Base-by-base conservation (phyloP, 495 filamentous ascomycete genomes). In the Friedmanniomyces endolithicus region DNA sequence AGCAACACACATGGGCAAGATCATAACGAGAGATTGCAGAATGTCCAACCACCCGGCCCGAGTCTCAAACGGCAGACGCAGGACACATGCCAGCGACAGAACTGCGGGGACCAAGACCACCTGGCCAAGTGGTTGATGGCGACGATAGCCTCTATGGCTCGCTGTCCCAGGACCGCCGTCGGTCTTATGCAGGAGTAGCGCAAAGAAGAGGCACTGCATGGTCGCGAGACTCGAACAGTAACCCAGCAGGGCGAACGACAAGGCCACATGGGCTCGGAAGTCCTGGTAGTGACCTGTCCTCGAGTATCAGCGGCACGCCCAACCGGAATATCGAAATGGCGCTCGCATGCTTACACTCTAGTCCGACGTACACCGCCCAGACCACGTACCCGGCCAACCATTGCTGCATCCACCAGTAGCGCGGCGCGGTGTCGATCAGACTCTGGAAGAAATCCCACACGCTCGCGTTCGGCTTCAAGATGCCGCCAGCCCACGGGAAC, bases 151-250 rank as follows among this genome's bases (percentile, higher is more conserved):
- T 47, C 29, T 14, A n/a, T 50, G n/a, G n/a, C n/a, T n/a, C n/a
- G n/a, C n/a, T n/a, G n/a, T n/a, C n/a, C n/a, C n/a, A n/a, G n/a
- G n/a, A n/a, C n/a, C n/a, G n/a, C n/a, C 16, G 25, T 19, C 52
- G 16, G 46, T 50, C 46, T 20, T 35, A 2, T 46, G 25, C 1
- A 51, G 33, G 11, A 53, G 39, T 6, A 48, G 23, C 1, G 56
- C 56, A 41, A 55, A 58, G 50, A 48, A 58, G 40, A 58, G 49
- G 14, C n/a, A 53, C 23, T 58, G 56, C 37, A 40, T 40, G 27
- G 37, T 22, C 6, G 56, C 48, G 9, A 58, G 29, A 12, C 56
- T 51, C 6, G 52, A 14, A 20, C 24, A 24, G 14, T 40, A 53
- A 11, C 40, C 50, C 1, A 53, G 7, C 7, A 58, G 6, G 41